Conservation (phyloP, 2,329 filamentous ascomycete genomes). For the Pezicula carpinea region DNA sequence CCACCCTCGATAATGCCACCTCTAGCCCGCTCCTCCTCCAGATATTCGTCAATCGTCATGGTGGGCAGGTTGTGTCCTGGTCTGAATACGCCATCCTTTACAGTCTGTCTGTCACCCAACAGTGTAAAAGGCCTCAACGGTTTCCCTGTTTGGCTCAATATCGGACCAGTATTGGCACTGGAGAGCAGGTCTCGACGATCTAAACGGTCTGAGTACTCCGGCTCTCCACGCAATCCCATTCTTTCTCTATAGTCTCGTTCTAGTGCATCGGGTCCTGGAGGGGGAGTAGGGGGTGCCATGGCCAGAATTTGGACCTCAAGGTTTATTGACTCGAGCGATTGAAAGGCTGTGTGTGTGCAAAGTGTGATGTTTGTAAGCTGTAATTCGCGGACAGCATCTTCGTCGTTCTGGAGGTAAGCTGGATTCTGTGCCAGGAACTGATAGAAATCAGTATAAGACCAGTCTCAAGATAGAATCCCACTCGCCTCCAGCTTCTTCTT, state of each 20-base stretch:
- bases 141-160: constrained; percentile 74
- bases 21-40: constrained; percentile 80
- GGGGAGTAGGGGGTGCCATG: constrained; percentile 55
- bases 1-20: constrained; percentile 91
- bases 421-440: constrained; percentile 58
- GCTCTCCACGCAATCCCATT: constrained; percentile 32
- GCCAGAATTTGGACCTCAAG: constrained; percentile 81
- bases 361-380: constrained; percentile 73
- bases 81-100: constrained; percentile 79
- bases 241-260: constrained; percentile 42
- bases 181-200: constrained; percentile 56
- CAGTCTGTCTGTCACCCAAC: constrained; percentile 67
- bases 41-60: constrained; percentile 96
- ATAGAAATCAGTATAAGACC: constrained; percentile 21
- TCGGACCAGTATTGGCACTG: constrained; percentile 55
- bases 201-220: constrained; percentile 67
- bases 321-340: constrained; percentile 79
- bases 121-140: constrained; percentile 90
- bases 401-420: constrained; percentile 64
- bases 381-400: constrained; percentile 75
- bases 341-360: constrained; percentile 74
- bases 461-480: not conserved
- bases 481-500: constrained; percentile 72
- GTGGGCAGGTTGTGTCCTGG: constrained; percentile 91
- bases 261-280: constrained; percentile 39